Percentiles rank a stretch among this genome's conserved stretches.
Evolutionary conservation across 345 rosid species (phyloP).

Genomic region (Bruguiera gymnorhiza): DNA sequence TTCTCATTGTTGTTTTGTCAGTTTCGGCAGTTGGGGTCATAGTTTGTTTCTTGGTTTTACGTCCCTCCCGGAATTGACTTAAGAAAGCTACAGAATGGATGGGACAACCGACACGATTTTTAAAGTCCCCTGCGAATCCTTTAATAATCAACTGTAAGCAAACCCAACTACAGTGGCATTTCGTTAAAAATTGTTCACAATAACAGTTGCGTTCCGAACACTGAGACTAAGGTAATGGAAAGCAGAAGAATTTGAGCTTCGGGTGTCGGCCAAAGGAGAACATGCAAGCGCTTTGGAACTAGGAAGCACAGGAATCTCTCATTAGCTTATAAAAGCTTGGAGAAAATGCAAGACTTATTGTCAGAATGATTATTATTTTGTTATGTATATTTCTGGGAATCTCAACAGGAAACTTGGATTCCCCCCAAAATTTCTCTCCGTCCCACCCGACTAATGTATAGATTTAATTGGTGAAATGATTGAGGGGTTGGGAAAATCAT

Average conservation of each 20-base stretch:
- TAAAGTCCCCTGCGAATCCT: slow-evolving; percentile 1
- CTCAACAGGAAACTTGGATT: too few relatives aligned
- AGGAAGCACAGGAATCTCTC: not conserved
- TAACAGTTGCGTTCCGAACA: too few relatives aligned
- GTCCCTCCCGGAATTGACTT: slow-evolving; percentile 30
- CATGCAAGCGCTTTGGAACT: not conserved
- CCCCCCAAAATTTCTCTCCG: too few relatives aligned
- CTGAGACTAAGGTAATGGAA: too few relatives aligned
- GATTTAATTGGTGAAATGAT: not conserved
- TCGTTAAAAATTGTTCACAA: too few relatives aligned
- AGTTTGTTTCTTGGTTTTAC: slow-evolving; percentile 21
- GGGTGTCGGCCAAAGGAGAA: too few relatives aligned
- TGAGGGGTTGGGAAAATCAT: not conserved
- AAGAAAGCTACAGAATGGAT: slow-evolving; percentile 28
- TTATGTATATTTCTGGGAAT: too few relatives aligned
- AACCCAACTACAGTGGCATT: too few relatives aligned
- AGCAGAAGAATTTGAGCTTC: too few relatives aligned
- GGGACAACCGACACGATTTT: slow-evolving; percentile 22
- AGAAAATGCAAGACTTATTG: not conserved
- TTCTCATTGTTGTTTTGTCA: slow-evolving; percentile 33
- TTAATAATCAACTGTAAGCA: not conserved
- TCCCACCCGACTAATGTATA: too few relatives aligned
- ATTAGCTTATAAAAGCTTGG: not conserved
- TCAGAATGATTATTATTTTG: not conserved
- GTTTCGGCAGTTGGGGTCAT: slow-evolving; percentile 36